Evolutionary conservation across 306 rosid species (phyloP), one percentile per base, ranked within the genome.

Genomic region (Trifolium repens): DNA sequence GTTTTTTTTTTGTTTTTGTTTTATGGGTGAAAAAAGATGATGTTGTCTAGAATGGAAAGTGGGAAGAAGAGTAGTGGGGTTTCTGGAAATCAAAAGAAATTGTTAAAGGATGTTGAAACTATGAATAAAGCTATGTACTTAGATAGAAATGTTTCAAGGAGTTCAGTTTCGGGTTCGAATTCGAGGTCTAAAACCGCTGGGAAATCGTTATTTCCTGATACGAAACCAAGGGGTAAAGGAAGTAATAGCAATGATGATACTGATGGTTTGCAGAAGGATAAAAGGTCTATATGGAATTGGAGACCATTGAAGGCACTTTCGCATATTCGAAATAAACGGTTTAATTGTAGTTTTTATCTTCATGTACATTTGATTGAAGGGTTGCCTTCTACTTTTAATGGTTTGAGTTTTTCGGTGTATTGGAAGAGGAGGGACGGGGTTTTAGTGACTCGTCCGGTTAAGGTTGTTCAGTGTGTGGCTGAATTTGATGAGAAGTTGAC

Each of bases 261-360:
- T 70, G 63, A 32, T 52, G 46, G 52, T 19, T 68, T 76, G 30
- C 84, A 70, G 52, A 91, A 89, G 86, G 97, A 91, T 73, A 93
- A 91, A 92, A 93, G 81, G 80, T 91, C 98, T 37, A 83, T 93
- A 57, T 93, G 98, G 98, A 89, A 92, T 81, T 93, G 98, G 96
- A 91, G 83, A 80, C 88, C 98, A 10, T 61, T 93, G 40, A 93
- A 78, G 85, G 91, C 92, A 0, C 80, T 89, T 65, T 89, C 96
- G 0, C 88, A 91, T 63, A 80, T 91, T 74, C 87, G 93, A 67
- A 84, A 87, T 77, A 86, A 88, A 26, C 87, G 89, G 78, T 91
- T 93, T 77, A 91, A 89, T 82, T 93, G 98, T 79, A 84, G 91
- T 84, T 93, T 93, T 75, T 82, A 91, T 74, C 97, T 93, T 26